Conservation (phyloP, 2,329 filamentous ascomycete genomes). For the Fusarium annulatum region DNA sequence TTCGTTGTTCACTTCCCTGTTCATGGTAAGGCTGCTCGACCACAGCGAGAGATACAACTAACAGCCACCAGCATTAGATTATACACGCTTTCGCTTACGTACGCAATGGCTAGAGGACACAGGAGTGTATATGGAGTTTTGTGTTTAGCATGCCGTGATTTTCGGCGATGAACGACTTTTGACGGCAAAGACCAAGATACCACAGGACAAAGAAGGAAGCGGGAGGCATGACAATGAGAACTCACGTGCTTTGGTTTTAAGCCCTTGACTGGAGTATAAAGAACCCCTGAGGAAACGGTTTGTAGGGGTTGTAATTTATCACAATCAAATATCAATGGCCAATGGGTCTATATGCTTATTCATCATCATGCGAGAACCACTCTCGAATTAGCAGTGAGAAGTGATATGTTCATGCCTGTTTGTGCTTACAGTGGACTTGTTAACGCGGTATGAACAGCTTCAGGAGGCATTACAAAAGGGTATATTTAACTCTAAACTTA, state of each 20-base stretch:
- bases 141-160: constrained; percentile 29
- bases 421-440: not conserved
- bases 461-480: constrained; percentile 10
- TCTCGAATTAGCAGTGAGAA: not conserved
- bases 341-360: not conserved
- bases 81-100: constrained; percentile 15
- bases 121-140: constrained; percentile 36
- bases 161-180: constrained; percentile 37
- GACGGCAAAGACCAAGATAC: constrained; percentile 40
- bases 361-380: not conserved
- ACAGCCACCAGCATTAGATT: constrained; percentile 28
- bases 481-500: constrained; percentile 7
- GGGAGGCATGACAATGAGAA: constrained; percentile 30
- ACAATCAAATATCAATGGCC: not conserved
- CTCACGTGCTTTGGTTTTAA: constrained; percentile 32
- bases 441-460: not conserved
- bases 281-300: not conserved
- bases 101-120: constrained; percentile 33
- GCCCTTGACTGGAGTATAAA: constrained; percentile 24
- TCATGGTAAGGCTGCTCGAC: constrained; percentile 28
- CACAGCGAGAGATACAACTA: constrained; percentile 1
- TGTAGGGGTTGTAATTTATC: constrained; percentile 17
- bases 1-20: constrained; percentile 25
- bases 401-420: not conserved
- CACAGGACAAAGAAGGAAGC: constrained; percentile 28